phyloP scores from a whole-genome alignment of 2,329 filamentous ascomycete genomes.

The Coniochaeta sp. region DNA sequence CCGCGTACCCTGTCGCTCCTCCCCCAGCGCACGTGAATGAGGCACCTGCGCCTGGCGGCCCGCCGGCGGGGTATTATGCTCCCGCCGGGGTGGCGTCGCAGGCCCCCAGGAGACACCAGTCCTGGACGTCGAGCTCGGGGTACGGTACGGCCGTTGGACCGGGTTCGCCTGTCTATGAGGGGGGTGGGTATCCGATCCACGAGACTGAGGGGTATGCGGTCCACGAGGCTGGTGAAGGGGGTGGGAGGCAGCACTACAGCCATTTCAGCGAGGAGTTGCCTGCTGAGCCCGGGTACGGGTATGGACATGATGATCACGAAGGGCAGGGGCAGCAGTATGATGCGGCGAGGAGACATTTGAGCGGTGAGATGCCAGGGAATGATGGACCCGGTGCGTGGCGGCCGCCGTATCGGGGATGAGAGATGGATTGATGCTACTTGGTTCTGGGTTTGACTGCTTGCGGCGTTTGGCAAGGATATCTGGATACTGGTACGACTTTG shows the following conservation, averaged over 20 bases:
- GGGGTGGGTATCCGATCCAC: background rate
- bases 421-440: background rate
- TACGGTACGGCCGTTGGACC: background rate
- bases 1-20: background rate
- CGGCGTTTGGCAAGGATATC: background rate
- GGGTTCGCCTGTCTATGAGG: background rate
- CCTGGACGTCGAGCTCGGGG: background rate
- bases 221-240: background rate
- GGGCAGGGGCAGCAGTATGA: background rate
- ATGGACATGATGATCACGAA: background rate
- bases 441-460: background rate
- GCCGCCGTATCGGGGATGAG: background rate
- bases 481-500: too few relatives aligned
- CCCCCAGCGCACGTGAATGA: background rate
- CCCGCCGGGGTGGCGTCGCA: background rate
- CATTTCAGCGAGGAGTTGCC: background rate
- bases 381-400: background rate
- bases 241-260: background rate
- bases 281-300: background rate
- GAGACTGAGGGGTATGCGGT: background rate
- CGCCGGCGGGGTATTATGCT: background rate
- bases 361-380: background rate
- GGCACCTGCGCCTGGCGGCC: background rate
- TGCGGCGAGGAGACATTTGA: background rate
- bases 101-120: background rate